Conservation (phyloP, 164 flowering plant genomes). For the Chloranthus sessilifolius region DNA sequence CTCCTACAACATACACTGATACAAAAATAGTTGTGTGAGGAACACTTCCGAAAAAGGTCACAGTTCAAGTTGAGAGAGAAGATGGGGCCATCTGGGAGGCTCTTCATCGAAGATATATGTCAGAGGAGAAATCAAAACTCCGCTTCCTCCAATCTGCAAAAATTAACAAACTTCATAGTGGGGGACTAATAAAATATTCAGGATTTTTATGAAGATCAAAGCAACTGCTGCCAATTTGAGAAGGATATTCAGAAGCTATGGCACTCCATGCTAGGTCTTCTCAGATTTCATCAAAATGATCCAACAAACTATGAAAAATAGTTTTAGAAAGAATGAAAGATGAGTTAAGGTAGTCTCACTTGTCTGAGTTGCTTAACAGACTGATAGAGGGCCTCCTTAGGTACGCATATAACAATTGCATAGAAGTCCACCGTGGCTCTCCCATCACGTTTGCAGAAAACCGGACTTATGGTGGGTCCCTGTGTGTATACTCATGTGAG, state of each 20-base stretch:
- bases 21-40: too few species aligned
- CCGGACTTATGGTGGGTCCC: conserved; percentile 98
- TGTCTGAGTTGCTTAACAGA: conserved; percentile 86
- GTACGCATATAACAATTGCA: conserved; percentile 87
- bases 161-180: neutral
- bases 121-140: conserved; percentile 81
- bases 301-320: neutral
- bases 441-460: conserved; percentile 71
- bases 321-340: neutral
- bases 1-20: too few species aligned
- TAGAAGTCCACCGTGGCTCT: conserved; percentile 52
- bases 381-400: conserved; percentile 78
- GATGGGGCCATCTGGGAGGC: conserved; percentile 79
- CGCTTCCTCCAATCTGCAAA: conserved; percentile 93
- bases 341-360: conserved; percentile 35
- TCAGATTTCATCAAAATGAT: neutral
- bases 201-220: too few species aligned
- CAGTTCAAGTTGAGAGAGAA: conserved; percentile 57
- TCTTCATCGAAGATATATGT: conserved; percentile 97
- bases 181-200: neutral
- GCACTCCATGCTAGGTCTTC: neutral
- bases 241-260: neutral
- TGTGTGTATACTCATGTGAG: too few species aligned
- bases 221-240: too few species aligned
- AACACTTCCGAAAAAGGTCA: conserved; percentile 13